Conservation (phyloP, 257 asterid species). For the Verbena officinalis region DNA sequence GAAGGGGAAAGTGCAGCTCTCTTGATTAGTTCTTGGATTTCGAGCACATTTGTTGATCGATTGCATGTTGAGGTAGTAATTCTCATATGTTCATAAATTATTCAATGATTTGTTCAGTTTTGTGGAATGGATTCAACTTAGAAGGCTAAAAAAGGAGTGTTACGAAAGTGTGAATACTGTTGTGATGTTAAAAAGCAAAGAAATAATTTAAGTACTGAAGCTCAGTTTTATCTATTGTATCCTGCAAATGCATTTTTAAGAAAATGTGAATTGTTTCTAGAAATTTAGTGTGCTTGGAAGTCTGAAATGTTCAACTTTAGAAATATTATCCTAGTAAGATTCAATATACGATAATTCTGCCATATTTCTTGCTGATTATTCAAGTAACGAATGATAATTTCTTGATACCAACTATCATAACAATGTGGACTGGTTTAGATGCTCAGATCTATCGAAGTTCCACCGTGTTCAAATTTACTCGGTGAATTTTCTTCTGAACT, state of each 20-base stretch:
- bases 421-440: slow-evolving; percentile 11
- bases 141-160: not conserved
- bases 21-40: slow-evolving; percentile 86
- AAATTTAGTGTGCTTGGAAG: not conserved
- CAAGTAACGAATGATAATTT: not conserved
- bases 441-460: slow-evolving; percentile 8
- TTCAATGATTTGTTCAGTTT: not conserved
- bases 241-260: slow-evolving; percentile 3
- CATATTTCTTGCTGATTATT: slow-evolving; percentile 12
- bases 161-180: not conserved
- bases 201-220: not conserved
- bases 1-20: slow-evolving; percentile 90
- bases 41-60: slow-evolving; percentile 80
- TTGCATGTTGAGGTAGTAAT: slow-evolving; percentile 79
- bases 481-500: slow-evolving; percentile 17
- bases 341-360: slow-evolving; percentile 9
- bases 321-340: slow-evolving; percentile 14
- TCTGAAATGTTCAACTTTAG: not conserved
- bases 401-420: slow-evolving; percentile 8
- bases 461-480: slow-evolving; percentile 13
- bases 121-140: not conserved
- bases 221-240: slow-evolving; percentile 1
- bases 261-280: not conserved
- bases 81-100: slow-evolving; percentile 3
- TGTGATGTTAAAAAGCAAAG: not conserved